These are phyloP conservation scores for Ogataea henricii DNA, from an alignment of 805 yeast species.

Conservation along the genomic window DNA sequence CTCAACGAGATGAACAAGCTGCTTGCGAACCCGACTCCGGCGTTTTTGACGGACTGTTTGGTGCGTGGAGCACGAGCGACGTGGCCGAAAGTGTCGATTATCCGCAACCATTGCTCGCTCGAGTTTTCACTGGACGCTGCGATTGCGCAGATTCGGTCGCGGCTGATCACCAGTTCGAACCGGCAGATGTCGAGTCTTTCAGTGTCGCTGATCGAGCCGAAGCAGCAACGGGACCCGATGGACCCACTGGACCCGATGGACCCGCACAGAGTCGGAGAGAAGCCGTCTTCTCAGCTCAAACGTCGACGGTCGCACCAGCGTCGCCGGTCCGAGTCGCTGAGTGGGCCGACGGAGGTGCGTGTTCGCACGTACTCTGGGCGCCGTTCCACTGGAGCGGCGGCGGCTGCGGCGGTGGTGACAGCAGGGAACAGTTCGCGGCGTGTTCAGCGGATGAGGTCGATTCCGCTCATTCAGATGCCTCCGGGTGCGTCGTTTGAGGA, in stretches of 20 bases:
- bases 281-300: slow-evolving; percentile 3
- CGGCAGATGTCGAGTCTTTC: slow-evolving; percentile 17
- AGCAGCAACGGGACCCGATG: too few species aligned
- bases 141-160: slow-evolving; percentile 65
- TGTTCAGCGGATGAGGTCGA: slow-evolving; percentile 10
- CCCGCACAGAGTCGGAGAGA: neutral
- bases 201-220: slow-evolving; percentile 17
- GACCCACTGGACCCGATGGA: neutral
- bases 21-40: slow-evolving; percentile 80
- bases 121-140: slow-evolving; percentile 86
- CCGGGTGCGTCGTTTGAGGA: neutral
- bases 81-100: slow-evolving; percentile 88
- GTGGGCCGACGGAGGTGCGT: slow-evolving; percentile 5
- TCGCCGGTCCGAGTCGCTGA: slow-evolving; percentile 22
- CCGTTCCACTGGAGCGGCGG: slow-evolving; percentile 1
- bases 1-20: slow-evolving; percentile 60
- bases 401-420: neutral
- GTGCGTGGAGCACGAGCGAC: slow-evolving; percentile 87
- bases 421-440: slow-evolving; percentile 4
- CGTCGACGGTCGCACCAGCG: slow-evolving; percentile 16
- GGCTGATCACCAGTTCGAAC: slow-evolving; percentile 45
- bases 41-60: slow-evolving; percentile 66
- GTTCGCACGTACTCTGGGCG: neutral
- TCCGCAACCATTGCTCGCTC: slow-evolving; percentile 85
- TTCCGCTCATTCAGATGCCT: slow-evolving; percentile 12